These are phyloP conservation scores for Rhizophora mangle DNA, from an alignment of 345 rosid species.

Conservation along the genomic window DNA sequence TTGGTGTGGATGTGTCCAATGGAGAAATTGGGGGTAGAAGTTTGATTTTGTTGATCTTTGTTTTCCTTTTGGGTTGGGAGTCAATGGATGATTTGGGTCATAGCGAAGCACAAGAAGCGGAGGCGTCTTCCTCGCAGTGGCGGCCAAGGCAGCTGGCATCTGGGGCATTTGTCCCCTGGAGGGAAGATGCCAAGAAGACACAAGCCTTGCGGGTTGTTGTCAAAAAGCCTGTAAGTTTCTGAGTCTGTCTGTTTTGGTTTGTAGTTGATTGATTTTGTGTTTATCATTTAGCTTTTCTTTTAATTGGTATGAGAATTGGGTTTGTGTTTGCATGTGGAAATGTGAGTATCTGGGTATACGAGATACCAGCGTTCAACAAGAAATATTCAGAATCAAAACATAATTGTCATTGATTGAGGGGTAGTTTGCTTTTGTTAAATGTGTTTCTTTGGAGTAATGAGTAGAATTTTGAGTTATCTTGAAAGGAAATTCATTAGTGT, in stretches of 20 bases:
- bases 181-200: constrained; percentile 30
- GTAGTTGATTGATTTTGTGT: not conserved
- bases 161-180: constrained; percentile 35
- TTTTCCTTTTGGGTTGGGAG: constrained; percentile 7
- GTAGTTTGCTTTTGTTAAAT: constrained; percentile 8
- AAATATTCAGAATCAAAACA: constrained; percentile 8
- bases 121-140: constrained; percentile 44
- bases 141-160: constrained; percentile 70
- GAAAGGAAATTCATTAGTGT: no score
- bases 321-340: constrained; percentile 13
- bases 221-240: constrained; percentile 65
- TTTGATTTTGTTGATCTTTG: constrained; percentile 31
- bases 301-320: constrained; percentile 1
- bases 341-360: constrained; percentile 1
- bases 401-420: constrained; percentile 13
- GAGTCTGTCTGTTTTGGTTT: constrained; percentile 2
- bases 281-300: constrained; percentile 3
- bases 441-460: not conserved
- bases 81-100: constrained; percentile 63
- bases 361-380: not conserved
- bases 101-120: constrained; percentile 34
- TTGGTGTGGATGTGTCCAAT: constrained; percentile 17
- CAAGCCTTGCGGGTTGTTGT: constrained; percentile 43
- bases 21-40: constrained; percentile 36
- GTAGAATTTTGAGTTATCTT: constrained; percentile 1